Conservation (phyloP, 306 rosid genomes). For the Arachis stenosperma region DNA sequence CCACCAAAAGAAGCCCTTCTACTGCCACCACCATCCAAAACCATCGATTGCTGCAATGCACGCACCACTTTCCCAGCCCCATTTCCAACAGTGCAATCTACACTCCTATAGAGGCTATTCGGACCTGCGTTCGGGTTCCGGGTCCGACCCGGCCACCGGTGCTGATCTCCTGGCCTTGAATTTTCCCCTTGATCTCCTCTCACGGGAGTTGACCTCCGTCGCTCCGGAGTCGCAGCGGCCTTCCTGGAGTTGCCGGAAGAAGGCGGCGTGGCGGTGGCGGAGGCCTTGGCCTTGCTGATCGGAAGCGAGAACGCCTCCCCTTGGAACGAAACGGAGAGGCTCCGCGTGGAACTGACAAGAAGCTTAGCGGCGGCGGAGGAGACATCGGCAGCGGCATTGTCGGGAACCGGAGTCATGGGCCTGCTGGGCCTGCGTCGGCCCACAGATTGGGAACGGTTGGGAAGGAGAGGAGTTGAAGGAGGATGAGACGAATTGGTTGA, state of each 20-base stretch:
- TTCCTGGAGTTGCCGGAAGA: slow-evolving; percentile 56
- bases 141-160: slow-evolving; percentile 88
- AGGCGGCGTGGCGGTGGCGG: slow-evolving; percentile 52
- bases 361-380: slow-evolving; percentile 81
- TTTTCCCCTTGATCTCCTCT: slow-evolving; percentile 86
- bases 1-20: slow-evolving; percentile 86
- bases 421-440: slow-evolving; percentile 78
- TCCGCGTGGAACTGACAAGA: slow-evolving; percentile 87
- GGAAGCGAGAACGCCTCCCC: slow-evolving; percentile 96
- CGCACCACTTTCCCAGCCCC: slow-evolving; percentile 77
- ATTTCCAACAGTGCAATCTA: slow-evolving; percentile 64
- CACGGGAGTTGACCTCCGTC: slow-evolving; percentile 74
- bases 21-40: slow-evolving; percentile 41
- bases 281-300: slow-evolving; percentile 79
- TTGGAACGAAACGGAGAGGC: slow-evolving; percentile 94
- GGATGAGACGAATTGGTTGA: slow-evolving; percentile 64
- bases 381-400: slow-evolving; percentile 50
- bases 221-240: slow-evolving; percentile 73
- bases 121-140: slow-evolving; percentile 43
- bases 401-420: slow-evolving; percentile 57
- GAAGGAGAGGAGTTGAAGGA: slow-evolving; percentile 58
- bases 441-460: slow-evolving; percentile 86
- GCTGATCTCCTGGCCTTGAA: slow-evolving; percentile 74
- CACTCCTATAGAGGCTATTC: slow-evolving; percentile 62
- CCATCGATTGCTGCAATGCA: slow-evolving; percentile 70